Base-by-base conservation (phyloP, 306 rosid genomes). In the Benincasa hispida region DNA sequence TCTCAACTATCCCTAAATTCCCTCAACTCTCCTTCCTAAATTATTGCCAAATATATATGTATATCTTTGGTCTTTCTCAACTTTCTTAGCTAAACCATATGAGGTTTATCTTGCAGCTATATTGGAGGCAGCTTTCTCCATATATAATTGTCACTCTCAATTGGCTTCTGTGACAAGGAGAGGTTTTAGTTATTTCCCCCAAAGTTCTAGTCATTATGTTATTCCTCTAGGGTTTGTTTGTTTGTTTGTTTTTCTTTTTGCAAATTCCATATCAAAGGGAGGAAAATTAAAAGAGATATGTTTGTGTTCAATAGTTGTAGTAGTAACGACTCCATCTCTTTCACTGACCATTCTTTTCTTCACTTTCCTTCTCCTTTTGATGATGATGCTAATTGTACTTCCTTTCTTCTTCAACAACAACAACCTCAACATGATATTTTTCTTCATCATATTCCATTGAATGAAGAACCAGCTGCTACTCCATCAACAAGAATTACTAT, bases 341-440 rank as follows among this genome's bases (percentile, higher is more conserved):
- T 78, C 81, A 62, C 87, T 80, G 88, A 74, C 83, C 93, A 82
- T 54, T 32, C 82, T 57, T 79, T 78, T 76, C 45, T 79, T 55
- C 86, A 81, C 79, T 83, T 84, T 77, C 85, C 93, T 48, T 83
- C 87, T 77, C 86, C 87, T 11, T 85, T 86, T 47, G 87, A 86
- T 25, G 89, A 91, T 34, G 75, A 81, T 28, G 69, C 72, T 2
- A 50, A 45, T 45, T 75, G 66, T 24, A 67, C 77, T 3, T 78
- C 75, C 5, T 50, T 45, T 47, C 37, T 79, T 72, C 80, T 87
- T 34, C 75, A 67, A n/a, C 86, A 67, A 18, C 41, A 37, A 39
- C 85, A 72, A 57, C 81, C 83, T 2, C 81, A 79, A 21, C 74
- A 66, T 78, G 75, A 70, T 15, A 47, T 25, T 25, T 70, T 15